Evolutionary conservation across 2,329 filamentous ascomycete genomes (phyloP).

Genomic region (Aspergillus ustus): DNA sequence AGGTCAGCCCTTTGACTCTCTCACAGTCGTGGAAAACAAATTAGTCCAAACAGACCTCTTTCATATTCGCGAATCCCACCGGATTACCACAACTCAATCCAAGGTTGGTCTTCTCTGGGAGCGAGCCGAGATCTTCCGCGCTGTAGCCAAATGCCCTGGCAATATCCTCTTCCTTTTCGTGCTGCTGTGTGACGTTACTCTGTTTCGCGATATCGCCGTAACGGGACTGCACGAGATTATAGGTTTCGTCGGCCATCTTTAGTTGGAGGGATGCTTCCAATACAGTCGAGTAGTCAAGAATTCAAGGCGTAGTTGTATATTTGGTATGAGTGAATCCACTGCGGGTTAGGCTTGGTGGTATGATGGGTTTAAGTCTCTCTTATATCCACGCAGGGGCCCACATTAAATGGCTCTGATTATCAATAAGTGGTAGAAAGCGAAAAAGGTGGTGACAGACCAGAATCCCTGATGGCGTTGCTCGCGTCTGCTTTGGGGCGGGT

Average conservation of each 20-base stretch:
- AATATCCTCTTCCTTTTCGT: conserved; percentile 38
- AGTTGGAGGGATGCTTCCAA: neutral
- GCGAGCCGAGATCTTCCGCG: conserved; percentile 51
- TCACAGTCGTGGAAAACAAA: conserved; percentile 56
- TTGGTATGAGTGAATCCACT: conserved; percentile 2
- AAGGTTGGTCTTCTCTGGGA: conserved; percentile 56
- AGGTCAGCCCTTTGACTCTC: conserved; percentile 58
- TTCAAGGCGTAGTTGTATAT: neutral
- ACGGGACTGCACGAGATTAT: conserved; percentile 22
- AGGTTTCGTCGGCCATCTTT: conserved; percentile 20
- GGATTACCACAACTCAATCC: conserved; percentile 62
- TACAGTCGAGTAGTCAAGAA: neutral
- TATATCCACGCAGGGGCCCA: neutral
- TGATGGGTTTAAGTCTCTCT: neutral
- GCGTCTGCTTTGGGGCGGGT: neutral
- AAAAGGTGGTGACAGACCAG: conserved; percentile 5
- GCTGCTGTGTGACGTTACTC: conserved; percentile 40
- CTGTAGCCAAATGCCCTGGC: conserved; percentile 60
- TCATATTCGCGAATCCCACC: conserved; percentile 53
- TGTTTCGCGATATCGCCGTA: conserved; percentile 23
- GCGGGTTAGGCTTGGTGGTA: conserved; percentile 3
- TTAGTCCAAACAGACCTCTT: conserved; percentile 40
- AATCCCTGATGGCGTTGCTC: neutral
- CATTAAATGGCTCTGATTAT: neutral
- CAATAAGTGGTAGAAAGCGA: neutral